phyloP scores from a whole-genome alignment of 768 basidiomycete genomes.

The Phylloporus arenicola region DNA sequence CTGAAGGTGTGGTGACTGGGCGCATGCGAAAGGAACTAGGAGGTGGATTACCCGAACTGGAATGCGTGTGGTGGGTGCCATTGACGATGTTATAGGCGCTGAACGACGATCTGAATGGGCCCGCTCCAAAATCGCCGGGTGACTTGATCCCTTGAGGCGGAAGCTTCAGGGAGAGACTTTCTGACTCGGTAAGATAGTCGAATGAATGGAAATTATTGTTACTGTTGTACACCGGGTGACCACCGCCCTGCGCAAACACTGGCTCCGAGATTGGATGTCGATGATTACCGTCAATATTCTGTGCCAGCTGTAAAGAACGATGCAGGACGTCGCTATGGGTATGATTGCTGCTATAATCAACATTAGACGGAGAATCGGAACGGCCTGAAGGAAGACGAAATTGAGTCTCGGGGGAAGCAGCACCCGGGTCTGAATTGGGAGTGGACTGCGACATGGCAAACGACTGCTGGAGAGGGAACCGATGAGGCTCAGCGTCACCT shows the following conservation, averaged over 20 bases:
- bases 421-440: conserved; percentile 49
- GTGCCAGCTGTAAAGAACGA: conserved; percentile 24
- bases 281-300: conserved; percentile 28
- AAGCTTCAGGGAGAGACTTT: conserved; percentile 31
- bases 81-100: conserved; percentile 28
- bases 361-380: conserved; percentile 47
- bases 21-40: conserved; percentile 34
- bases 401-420: conserved; percentile 47
- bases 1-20: conserved; percentile 27
- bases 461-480: conserved; percentile 26
- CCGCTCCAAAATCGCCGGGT: conserved; percentile 32
- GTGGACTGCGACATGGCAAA: conserved; percentile 44
- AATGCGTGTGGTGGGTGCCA: conserved; percentile 18
- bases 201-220: conserved; percentile 28
- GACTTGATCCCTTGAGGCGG: conserved; percentile 25
- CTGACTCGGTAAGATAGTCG: conserved; percentile 33
- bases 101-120: conserved; percentile 34
- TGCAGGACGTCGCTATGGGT: conserved; percentile 29
- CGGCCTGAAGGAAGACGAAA: conserved; percentile 47
- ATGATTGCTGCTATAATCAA: conserved; percentile 33
- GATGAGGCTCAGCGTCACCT: conserved; percentile 71
- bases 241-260: conserved; percentile 28
- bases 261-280: conserved; percentile 30
- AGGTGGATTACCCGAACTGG: conserved; percentile 28
- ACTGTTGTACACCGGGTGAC: conserved; percentile 41